Percentiles rank a stretch among this genome's conserved stretches.
phyloP scores from a whole-genome alignment of 768 basidiomycete genomes.

The Mycena kentingensis region DNA sequence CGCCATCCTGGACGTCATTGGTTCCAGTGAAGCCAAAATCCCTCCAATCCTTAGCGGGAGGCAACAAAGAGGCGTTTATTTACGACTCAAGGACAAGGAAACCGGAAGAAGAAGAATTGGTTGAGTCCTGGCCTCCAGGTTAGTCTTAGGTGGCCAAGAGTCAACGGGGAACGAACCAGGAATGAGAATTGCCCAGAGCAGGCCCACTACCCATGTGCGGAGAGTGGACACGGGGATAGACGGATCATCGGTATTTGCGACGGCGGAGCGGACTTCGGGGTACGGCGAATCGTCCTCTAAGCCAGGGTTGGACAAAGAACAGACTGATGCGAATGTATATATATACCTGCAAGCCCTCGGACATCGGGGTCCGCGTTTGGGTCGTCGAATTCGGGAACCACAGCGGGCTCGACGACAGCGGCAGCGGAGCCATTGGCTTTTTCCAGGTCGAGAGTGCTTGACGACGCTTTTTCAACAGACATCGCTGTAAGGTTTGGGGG shows the following conservation, averaged over 20 bases:
- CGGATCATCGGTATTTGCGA: slow-evolving; percentile 57
- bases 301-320: neutral
- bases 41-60: no score
- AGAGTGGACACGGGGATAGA: slow-evolving; percentile 48
- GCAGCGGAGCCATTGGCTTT: slow-evolving; percentile 6
- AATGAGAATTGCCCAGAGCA: slow-evolving; percentile 51
- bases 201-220: slow-evolving; percentile 57
- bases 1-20: no score
- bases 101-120: slow-evolving; percentile 61
- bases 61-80: no score
- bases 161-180: slow-evolving; percentile 18
- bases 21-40: no score
- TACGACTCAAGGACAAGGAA: no score
- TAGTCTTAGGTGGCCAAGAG: neutral
- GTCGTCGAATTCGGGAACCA: slow-evolving; percentile 31
- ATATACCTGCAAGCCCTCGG: slow-evolving; percentile 25
- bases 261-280: slow-evolving; percentile 56
- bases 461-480: slow-evolving; percentile 11
- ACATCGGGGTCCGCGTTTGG: slow-evolving; percentile 33
- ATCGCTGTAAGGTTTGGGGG: slow-evolving; percentile 7
- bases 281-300: slow-evolving; percentile 56
- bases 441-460: slow-evolving; percentile 20
- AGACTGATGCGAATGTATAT: neutral
- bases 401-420: slow-evolving; percentile 15
- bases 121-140: slow-evolving; percentile 38